Evolutionary conservation across 768 basidiomycete species (phyloP).

Genomic region (Botryobasidium botryosum): DNA sequence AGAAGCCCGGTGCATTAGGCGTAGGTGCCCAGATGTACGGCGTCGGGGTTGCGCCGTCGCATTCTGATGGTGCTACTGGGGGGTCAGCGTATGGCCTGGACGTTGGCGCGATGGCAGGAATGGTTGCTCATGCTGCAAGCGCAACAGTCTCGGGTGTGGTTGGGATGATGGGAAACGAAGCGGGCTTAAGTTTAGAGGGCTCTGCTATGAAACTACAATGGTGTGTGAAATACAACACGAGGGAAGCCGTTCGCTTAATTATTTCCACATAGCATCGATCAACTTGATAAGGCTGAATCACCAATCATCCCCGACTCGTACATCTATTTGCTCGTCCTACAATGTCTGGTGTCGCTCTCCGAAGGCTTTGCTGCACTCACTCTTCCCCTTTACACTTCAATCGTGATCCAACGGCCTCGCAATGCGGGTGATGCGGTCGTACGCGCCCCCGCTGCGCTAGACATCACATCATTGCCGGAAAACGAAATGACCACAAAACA

Average conservation of each 20-base stretch:
- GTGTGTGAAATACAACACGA: slow-evolving; percentile 28
- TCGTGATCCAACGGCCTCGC: slow-evolving; percentile 48
- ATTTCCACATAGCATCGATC: slow-evolving; percentile 59
- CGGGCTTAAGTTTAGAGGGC: slow-evolving; percentile 51
- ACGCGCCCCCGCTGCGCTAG: slow-evolving; percentile 57
- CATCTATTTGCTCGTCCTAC: slow-evolving; percentile 78
- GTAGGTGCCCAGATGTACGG: slow-evolving; percentile 68
- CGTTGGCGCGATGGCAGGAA: slow-evolving; percentile 54
- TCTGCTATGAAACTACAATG: slow-evolving; percentile 85
- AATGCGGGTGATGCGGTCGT: slow-evolving; percentile 45
- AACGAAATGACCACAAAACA: slow-evolving; percentile 38
- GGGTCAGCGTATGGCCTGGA: slow-evolving; percentile 38
- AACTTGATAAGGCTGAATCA: slow-evolving; percentile 92
- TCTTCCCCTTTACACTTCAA: slow-evolving; percentile 54
- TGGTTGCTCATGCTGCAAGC: slow-evolving; percentile 69
- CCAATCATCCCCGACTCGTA: slow-evolving; percentile 89
- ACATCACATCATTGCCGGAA: slow-evolving; percentile 35
- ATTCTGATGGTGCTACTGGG: slow-evolving; percentile 19
- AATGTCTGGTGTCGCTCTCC: slow-evolving; percentile 71
- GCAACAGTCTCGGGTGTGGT: slow-evolving; percentile 72
- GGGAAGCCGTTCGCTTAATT: background rate
- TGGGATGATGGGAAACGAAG: slow-evolving; percentile 62
- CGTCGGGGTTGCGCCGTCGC: slow-evolving; percentile 35
- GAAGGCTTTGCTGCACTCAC: slow-evolving; percentile 68
- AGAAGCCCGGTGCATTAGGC: slow-evolving; percentile 75